Evolutionary conservation across 441 rosid species (phyloP).

Genomic region (Euphorbia celastroides): DNA sequence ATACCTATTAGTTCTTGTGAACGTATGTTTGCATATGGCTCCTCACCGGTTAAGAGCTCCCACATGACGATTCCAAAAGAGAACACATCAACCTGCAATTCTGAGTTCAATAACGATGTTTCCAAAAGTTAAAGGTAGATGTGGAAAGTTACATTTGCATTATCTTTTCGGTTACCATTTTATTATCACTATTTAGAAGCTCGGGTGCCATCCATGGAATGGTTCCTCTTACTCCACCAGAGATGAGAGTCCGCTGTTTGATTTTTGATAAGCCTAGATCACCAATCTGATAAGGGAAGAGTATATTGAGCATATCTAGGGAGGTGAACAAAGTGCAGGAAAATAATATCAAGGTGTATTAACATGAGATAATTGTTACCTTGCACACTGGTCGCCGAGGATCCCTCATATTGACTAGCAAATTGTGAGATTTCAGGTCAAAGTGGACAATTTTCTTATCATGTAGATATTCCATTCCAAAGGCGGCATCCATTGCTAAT

Average conservation of each 20-base stretch:
- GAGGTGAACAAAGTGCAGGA: background rate
- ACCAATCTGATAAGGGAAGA: constrained; percentile 31
- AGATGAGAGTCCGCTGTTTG: constrained; percentile 32
- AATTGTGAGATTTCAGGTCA: constrained; percentile 38
- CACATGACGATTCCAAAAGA: constrained; percentile 44
- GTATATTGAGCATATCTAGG: constrained; percentile 2
- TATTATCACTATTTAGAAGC: constrained; percentile 23
- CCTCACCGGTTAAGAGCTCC: constrained; percentile 46
- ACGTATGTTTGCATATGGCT: constrained; percentile 33
- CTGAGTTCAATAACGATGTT: background rate
- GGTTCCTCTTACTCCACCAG: constrained; percentile 46
- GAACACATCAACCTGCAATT: constrained; percentile 37
- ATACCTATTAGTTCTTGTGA: constrained; percentile 37
- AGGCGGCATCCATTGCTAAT: constrained; percentile 45
- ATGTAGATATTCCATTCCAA: constrained; percentile 47
- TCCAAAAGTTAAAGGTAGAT: no score
- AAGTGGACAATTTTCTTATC: constrained; percentile 41
- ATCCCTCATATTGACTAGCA: constrained; percentile 37
- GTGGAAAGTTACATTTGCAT: background rate
- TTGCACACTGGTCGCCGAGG: constrained; percentile 40
- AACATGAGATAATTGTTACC: constrained; percentile 21
- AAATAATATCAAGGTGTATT: background rate
- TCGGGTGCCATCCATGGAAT: no score
- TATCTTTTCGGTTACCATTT: constrained; percentile 41
- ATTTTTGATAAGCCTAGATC: constrained; percentile 46